A percentile compares a stretch with the other conserved stretches of the same genome.
Evolutionary conservation across 202 grass and related monocot genomes (phyloP).

Genomic region (Cymbopogon flexuosus): DNA sequence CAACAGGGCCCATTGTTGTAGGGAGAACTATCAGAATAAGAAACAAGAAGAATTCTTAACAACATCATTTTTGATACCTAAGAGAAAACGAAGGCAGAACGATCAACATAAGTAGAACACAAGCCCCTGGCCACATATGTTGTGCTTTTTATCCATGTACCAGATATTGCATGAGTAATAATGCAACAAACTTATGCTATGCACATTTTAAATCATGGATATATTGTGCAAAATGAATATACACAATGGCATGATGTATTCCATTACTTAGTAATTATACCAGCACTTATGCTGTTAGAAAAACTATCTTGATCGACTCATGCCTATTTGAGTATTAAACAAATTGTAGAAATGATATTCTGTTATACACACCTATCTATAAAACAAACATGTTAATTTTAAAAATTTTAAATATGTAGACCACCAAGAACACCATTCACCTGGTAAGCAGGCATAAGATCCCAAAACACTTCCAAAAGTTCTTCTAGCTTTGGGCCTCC

Average conservation of each 20-base stretch:
- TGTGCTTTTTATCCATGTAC: neutral
- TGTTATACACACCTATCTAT: neutral
- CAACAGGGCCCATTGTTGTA: neutral
- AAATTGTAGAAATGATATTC: neutral
- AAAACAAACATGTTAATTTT: neutral
- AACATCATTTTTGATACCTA: neutral
- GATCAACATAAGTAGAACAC: neutral
- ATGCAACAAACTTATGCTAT: neutral
- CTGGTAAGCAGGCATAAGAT: constrained; percentile 84
- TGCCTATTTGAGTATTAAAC: neutral
- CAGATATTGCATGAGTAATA: neutral
- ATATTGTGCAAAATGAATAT: neutral
- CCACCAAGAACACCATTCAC: constrained; percentile 25
- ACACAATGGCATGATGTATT: neutral
- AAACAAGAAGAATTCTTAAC: neutral
- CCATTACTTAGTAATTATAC: neutral
- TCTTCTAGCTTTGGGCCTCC: constrained; percentile 75
- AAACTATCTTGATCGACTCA: neutral
- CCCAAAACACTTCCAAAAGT: constrained; percentile 84
- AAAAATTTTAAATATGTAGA: neutral
- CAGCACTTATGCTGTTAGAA: neutral
- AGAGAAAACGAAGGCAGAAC: neutral
- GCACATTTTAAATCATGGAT: neutral
- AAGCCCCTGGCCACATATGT: neutral
- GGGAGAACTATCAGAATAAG: neutral